A percentile compares a stretch with the other conserved stretches of the same genome.
Evolutionary conservation across 2,329 filamentous ascomycete genomes (phyloP).

Genomic region (Fonsecaea monophora): DNA sequence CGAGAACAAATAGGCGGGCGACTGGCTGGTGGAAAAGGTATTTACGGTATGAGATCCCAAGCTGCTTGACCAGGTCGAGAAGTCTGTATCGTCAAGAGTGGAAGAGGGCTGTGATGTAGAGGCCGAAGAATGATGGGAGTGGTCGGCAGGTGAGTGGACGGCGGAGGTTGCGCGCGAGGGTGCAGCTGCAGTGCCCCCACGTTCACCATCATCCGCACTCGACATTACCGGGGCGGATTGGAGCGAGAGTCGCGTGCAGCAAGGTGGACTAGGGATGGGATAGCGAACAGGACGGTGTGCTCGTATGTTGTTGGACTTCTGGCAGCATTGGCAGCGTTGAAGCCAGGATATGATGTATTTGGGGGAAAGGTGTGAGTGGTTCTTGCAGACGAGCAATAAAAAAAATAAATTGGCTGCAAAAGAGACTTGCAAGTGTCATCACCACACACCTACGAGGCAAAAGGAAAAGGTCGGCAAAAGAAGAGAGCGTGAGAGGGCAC

Average conservation of each 20-base stretch:
- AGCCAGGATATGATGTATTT: conserved; percentile 26
- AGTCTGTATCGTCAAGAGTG: conserved; percentile 43
- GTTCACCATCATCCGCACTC: conserved; percentile 44
- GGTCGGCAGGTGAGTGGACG: conserved; percentile 43
- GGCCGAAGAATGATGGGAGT: conserved; percentile 38
- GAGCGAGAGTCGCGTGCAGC: conserved; percentile 35
- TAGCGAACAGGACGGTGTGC: conserved; percentile 11
- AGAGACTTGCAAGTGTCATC: conserved; percentile 29
- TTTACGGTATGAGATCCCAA: conserved; percentile 30
- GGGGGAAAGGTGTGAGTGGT: conserved; percentile 17
- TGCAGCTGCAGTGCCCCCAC: conserved; percentile 43
- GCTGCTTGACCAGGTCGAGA: conserved; percentile 46
- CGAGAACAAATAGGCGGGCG: conserved; percentile 39
- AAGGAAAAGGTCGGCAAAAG: conserved; percentile 29
- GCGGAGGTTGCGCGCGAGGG: conserved; percentile 40
- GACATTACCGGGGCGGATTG: conserved; percentile 38
- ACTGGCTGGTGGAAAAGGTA: conserved; percentile 34
- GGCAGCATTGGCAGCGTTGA: conserved; percentile 29
- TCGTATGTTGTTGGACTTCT: conserved; percentile 11
- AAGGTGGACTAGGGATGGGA: conserved; percentile 27
- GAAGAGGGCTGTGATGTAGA: conserved; percentile 39
- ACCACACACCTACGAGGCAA: conserved; percentile 25
- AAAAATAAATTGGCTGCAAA: conserved; percentile 23
- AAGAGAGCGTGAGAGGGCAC: conserved; percentile 18
- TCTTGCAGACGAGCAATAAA: conserved; percentile 10